A percentile compares a stretch with the other conserved stretches of the same genome.
Evolutionary conservation across 257 asterid species (phyloP).

Genomic region (Oldenlandia corymbosa): DNA sequence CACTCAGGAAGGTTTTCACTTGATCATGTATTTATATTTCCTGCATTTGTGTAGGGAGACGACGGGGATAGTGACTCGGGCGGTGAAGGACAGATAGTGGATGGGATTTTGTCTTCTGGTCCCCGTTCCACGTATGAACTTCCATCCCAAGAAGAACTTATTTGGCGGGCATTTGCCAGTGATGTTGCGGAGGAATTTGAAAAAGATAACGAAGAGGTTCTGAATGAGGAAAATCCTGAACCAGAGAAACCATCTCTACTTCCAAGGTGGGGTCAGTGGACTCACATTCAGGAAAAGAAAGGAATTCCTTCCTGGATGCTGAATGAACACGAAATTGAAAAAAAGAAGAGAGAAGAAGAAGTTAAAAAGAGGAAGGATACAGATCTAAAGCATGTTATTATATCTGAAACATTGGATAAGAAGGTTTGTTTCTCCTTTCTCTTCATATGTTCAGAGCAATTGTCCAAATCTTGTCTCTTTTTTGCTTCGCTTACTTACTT

Average conservation of each 20-base stretch:
- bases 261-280: constrained; percentile 99
- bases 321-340: constrained; percentile 65
- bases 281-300: constrained; percentile 68
- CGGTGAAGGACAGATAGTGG: constrained; percentile 84
- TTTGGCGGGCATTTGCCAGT: constrained; percentile 89
- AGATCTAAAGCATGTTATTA: constrained; percentile 71
- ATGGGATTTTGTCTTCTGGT: constrained; percentile 77
- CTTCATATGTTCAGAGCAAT: neutral
- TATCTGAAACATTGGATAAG: constrained; percentile 81
- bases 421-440: constrained; percentile 58
- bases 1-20: too few species aligned
- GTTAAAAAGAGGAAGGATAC: constrained; percentile 89
- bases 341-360: constrained; percentile 70
- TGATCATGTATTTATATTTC: too few species aligned
- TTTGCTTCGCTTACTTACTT: neutral
- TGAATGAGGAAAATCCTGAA: constrained; percentile 81
- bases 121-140: constrained; percentile 53
- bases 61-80: constrained; percentile 51
- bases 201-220: constrained; percentile 66
- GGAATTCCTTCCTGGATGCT: constrained; percentile 89
- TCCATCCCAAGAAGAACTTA: constrained; percentile 90
- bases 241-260: constrained; percentile 74
- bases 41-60: constrained; percentile 30
- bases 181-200: constrained; percentile 86
- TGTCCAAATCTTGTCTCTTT: neutral